Base-by-base conservation (phyloP, 176 grass and related monocot genomes). In the Oryza glumipatula region DNA sequence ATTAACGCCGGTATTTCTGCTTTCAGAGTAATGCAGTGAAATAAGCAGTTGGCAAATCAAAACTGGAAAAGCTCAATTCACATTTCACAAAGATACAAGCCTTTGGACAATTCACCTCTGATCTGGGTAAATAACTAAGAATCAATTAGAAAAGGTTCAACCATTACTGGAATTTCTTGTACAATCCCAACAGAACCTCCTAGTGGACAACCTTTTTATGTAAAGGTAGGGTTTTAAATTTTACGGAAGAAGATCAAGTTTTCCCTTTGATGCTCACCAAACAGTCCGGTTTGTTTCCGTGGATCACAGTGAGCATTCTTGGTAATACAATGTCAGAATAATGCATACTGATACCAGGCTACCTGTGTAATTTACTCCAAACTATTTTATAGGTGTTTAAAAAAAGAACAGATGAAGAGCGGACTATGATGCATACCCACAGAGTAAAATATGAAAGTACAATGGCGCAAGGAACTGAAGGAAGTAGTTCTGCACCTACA, bases 311-410 rank as follows among this genome's bases (percentile, higher is more conserved):
- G 58, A 63, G 11, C n/a, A 7, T 60, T 21, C 19, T 60, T 22
- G 21, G 58, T 23, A 63, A 63, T 63, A 22, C 7, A 23, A 63
- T 63, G 68, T 70, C 35, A 58, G 48, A 85, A 85, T 32, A 78
- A 58, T 45, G 16, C 30, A 78, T 79, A 41, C 26, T 76, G 12
- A 5, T 36, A 51, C 54, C 14, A 71, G 36, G 39, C 7, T 33
- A 76, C 45, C 9, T 47, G 48, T 51, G 51, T 19, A 70, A 48
- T 67, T 76, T 70, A 19, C 21, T 32, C 43, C 76, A 43, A 54
- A 19, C 11, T 64, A 45, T n/a, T 72, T 72, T 38, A 82, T 43
- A 45, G 47, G 47, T 81, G 48, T 46, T 72, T 21, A 72, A 22
- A 35, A 82, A 23, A 64, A 7, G 17, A 82, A 61, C 9, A 73